These are phyloP conservation scores for Carpinus viminea DNA, from an alignment of 306 rosid genomes.

Conservation along the genomic window DNA sequence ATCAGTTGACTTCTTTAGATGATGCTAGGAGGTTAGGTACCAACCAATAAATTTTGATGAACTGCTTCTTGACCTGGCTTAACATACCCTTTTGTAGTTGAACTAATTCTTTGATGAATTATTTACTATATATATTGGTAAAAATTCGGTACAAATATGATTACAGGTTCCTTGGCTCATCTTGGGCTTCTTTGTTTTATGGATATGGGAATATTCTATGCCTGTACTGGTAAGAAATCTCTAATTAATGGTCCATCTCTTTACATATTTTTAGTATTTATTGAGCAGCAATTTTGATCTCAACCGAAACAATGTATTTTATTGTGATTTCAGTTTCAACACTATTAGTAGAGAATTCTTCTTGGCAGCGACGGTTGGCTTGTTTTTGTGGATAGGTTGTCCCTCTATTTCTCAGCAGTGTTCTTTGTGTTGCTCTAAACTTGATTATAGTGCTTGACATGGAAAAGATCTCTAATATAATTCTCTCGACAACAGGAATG, in stretches of 20 bases:
- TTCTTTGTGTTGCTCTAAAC: background rate
- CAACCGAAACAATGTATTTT: conserved; percentile 21
- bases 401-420: conserved; percentile 6
- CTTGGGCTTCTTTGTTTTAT: conserved; percentile 82
- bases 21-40: background rate
- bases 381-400: conserved; percentile 72
- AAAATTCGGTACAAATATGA: conserved; percentile 14
- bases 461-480: background rate
- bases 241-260: conserved; percentile 23
- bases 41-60: background rate
- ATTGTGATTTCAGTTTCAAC: conserved; percentile 52
- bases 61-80: background rate
- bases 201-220: conserved; percentile 90
- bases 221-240: conserved; percentile 61
- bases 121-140: background rate
- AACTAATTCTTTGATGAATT: background rate
- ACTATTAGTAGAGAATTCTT: conserved; percentile 71
- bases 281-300: conserved; percentile 22
- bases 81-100: background rate
- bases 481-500: conserved; percentile 27
- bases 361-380: conserved; percentile 65
- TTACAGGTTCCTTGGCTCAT: conserved; percentile 78
- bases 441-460: background rate
- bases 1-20: background rate
- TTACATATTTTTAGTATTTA: conserved; percentile 1